Evolutionary conservation across 2,329 filamentous ascomycete species (phyloP).

Genomic region (Trichoderma gracile): DNA sequence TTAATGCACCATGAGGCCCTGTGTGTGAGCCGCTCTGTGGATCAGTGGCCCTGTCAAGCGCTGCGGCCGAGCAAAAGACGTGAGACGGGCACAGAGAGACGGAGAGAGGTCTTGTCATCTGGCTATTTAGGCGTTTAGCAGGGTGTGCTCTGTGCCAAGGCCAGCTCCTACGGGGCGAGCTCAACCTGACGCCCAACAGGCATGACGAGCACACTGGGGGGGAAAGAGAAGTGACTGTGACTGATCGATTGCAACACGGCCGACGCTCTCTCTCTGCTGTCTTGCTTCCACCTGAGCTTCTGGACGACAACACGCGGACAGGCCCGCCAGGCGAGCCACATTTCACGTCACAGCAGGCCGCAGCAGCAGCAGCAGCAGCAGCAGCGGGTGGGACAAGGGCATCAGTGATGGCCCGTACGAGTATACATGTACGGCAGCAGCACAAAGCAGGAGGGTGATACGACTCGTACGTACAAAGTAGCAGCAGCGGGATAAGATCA

Average conservation of each 20-base stretch:
- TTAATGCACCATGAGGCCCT: background rate
- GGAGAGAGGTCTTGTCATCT: background rate
- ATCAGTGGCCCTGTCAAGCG: background rate
- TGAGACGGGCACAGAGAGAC: constrained; percentile 9
- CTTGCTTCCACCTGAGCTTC: constrained; percentile 13
- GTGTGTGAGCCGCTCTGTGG: constrained; percentile 13
- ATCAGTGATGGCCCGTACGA: background rate
- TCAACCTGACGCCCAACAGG: constrained; percentile 19
- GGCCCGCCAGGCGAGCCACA: constrained; percentile 17
- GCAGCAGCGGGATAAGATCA: background rate
- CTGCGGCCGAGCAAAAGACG: constrained; percentile 1
- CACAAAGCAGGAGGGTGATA: background rate
- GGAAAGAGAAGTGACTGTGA: background rate
- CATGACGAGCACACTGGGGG: constrained; percentile 13
- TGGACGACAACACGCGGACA: constrained; percentile 3
- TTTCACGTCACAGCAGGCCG: constrained; percentile 19
- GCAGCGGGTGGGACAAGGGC: constrained; percentile 13
- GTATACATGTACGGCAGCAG: background rate
- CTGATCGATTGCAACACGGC: background rate
- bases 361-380: background rate
- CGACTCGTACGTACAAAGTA: background rate
- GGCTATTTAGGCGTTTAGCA: constrained; percentile 1
- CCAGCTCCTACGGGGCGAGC: constrained; percentile 13
- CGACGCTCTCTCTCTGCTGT: background rate
- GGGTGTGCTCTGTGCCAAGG: constrained; percentile 13